Base-by-base conservation (phyloP, 768 basidiomycete species). In the Daedaleopsis sinensis region DNA sequence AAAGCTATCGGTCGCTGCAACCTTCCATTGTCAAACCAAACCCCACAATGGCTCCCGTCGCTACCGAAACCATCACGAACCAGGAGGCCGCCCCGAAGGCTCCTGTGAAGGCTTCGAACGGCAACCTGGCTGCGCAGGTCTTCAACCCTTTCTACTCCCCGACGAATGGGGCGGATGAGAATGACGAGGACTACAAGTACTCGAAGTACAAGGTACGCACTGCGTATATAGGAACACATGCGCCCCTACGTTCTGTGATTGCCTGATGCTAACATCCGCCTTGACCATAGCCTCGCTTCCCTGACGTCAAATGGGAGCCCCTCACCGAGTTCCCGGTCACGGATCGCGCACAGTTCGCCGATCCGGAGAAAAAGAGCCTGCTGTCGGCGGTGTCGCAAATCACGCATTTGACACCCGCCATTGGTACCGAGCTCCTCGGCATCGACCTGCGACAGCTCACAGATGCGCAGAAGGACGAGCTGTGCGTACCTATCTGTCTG, bases 81-180 rank as follows among this genome's bases (percentile, higher is more conserved):
- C 44, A 57, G 21, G 68, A 71, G 55, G 65, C 59, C 24, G 65
- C 68, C 27, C 55, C 61, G 23, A 70, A 67, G n/a, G 66, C 55
- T 8, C 61, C 67, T 42, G 67, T 73, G 47, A 76, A 78, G 65
- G 66, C 62, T 15, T 52, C 51, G 51, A 58, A 52, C 53, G 53
- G 27, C 21, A 37, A 51, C 39, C 13, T 15, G 18, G 63, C 71
- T 12, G 35, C 57, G 52, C 61, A 65, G 53, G 61, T 80, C 38
- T 74, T 84, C 74, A 89, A 89, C 68, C 84, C 86, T 0, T 90
- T 90, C 73, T 89, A 90, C 65, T 88, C 86, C 5, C 89, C 89
- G 44, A 75, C 79, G 15, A 76, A 78, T 16, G 79, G 73, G 1
- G 83, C 67, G 27, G 64, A 86, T 46, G 79, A 80, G 44, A 80